Evolutionary conservation across 306 rosid genomes (phyloP).

Genomic region (Rubus idaeus): DNA sequence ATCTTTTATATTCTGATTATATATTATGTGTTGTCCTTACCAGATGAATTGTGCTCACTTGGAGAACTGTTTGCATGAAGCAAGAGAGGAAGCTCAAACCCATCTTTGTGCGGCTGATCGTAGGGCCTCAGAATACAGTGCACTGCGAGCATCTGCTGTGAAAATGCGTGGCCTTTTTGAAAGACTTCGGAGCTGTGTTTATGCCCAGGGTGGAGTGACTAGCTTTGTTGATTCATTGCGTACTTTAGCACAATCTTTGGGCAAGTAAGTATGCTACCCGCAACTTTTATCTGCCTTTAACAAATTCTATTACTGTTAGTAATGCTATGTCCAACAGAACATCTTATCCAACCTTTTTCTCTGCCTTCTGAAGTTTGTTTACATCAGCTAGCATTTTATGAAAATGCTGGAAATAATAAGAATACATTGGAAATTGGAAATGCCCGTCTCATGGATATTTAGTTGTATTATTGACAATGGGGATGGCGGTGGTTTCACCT

Average conservation of each 20-base stretch:
- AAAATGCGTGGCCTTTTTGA: constrained; percentile 83
- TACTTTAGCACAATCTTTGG: constrained; percentile 72
- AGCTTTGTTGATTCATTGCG: constrained; percentile 72
- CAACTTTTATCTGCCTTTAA: not conserved
- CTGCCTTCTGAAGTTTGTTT: not conserved
- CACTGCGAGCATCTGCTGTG: constrained; percentile 75
- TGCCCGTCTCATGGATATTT: constrained; percentile 4
- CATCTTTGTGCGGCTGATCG: constrained; percentile 96
- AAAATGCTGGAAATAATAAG: not conserved
- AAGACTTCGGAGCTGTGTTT: constrained; percentile 70
- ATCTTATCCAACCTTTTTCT: not conserved
- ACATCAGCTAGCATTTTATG: not conserved
- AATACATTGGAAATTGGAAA: not conserved
- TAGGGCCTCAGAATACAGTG: constrained; percentile 84
- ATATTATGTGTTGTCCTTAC: constrained; percentile 11
- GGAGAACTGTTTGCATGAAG: constrained; percentile 96
- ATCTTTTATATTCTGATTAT: constrained; percentile 18
- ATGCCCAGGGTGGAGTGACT: constrained; percentile 70
- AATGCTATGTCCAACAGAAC: not conserved
- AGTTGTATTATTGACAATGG: constrained; percentile 14
- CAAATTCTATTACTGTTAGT: not conserved
- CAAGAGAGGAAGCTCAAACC: constrained; percentile 99
- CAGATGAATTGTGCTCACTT: constrained; percentile 99
- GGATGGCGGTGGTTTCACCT: constrained; percentile 23
- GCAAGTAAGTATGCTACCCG: constrained; percentile 59